Conservation (phyloP, 148 eudicot genomes). For the Heliamphora exappendiculata region DNA sequence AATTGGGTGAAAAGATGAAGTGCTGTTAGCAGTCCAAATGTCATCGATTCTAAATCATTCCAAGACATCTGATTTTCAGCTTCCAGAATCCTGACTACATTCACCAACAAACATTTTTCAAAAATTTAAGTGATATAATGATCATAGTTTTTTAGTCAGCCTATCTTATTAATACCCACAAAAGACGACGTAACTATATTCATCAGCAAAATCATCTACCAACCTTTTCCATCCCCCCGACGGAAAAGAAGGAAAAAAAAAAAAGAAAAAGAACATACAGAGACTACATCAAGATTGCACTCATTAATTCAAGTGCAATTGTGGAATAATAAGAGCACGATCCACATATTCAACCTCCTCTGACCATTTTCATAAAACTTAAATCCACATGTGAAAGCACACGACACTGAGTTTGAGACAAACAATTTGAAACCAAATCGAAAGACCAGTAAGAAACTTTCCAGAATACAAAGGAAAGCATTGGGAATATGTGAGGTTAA, state of each 20-base stretch:
- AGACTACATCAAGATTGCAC: background rate
- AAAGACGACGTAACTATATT: background rate
- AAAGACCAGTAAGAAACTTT: background rate
- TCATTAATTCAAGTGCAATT: too few species aligned
- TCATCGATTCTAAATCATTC: too few species aligned
- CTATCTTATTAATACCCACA: background rate
- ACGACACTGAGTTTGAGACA: background rate
- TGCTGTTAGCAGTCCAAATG: too few species aligned
- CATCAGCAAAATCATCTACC: background rate
- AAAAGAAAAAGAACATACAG: background rate
- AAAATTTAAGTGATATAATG: background rate
- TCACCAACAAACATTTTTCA: background rate
- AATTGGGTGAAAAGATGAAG: background rate
- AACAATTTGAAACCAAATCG: background rate
- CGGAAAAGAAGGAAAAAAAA: background rate
- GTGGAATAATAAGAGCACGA: too few species aligned
- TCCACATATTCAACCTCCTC: too few species aligned
- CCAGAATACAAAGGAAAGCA: background rate
- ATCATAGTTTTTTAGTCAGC: background rate
- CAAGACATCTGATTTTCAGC: background rate
- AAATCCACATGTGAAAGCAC: too few species aligned
- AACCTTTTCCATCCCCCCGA: background rate
- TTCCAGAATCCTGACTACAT: background rate
- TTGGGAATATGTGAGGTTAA: background rate
- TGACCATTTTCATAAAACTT: too few species aligned